A percentile compares a stretch with the other conserved stretches of the same genome.
Evolutionary conservation across 2,329 filamentous ascomycete species (phyloP).

Genomic region (Cytospora leucostoma): DNA sequence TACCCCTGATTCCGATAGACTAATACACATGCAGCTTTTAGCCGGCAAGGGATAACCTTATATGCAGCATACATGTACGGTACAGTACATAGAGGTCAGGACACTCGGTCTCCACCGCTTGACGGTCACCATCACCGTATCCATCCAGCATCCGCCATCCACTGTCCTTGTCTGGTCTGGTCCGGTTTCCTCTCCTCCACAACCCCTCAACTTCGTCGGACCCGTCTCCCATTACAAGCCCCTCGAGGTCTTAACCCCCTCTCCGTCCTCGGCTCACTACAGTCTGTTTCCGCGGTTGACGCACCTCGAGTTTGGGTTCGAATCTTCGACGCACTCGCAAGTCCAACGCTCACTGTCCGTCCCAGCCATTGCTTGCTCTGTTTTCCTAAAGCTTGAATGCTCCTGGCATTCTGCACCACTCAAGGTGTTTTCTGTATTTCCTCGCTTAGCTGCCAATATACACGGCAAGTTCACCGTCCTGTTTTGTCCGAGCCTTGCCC

Average conservation of each 20-base stretch:
- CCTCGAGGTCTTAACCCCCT: constrained; percentile 17
- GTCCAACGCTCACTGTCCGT: constrained; percentile 15
- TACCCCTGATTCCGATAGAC: constrained; percentile 14
- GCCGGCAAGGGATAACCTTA: constrained; percentile 13
- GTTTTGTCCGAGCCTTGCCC: constrained; percentile 5
- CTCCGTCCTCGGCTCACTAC: constrained; percentile 22
- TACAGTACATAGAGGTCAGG: constrained; percentile 6
- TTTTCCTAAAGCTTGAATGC: neutral
- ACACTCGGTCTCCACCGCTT: constrained; percentile 12
- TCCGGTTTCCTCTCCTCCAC: constrained; percentile 10
- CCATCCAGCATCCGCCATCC: neutral
- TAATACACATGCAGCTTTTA: constrained; percentile 14
- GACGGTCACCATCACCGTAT: constrained; percentile 9
- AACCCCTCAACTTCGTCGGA: constrained; percentile 12
- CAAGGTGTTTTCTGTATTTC: neutral
- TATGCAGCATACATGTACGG: neutral
- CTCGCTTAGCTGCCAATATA: neutral
- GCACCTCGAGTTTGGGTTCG: constrained; percentile 14
- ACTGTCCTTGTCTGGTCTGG: constrained; percentile 8
- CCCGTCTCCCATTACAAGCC: constrained; percentile 17
- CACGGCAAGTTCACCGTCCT: neutral
- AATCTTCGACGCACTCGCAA: constrained; percentile 13
- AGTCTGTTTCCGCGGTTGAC: constrained; percentile 13
- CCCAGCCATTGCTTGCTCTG: constrained; percentile 4
- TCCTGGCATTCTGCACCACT: neutral